These are phyloP conservation scores for Lactuca saligna DNA, from an alignment of 129 eudicot species.

Conservation along the genomic window DNA sequence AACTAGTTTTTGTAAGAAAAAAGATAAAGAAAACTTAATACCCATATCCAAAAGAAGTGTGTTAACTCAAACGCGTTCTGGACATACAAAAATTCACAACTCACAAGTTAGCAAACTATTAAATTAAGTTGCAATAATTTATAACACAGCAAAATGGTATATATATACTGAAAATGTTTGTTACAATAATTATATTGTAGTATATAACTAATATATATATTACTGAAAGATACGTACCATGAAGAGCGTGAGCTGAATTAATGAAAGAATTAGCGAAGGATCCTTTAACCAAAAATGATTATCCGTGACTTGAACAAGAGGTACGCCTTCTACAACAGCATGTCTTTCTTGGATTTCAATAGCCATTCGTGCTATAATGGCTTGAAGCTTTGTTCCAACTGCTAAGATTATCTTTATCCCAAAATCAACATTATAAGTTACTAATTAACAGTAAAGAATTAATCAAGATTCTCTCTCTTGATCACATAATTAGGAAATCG, in stretches of 20 bases:
- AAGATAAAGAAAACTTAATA: slow-evolving; percentile 18
- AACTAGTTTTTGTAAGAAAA: not conserved
- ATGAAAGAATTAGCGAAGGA: slow-evolving; percentile 32
- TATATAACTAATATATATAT: not conserved
- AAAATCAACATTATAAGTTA: slow-evolving; percentile 18
- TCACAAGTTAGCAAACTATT: slow-evolving; percentile 15
- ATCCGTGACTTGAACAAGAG: slow-evolving; percentile 42
- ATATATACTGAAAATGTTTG: not conserved
- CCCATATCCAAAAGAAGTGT: slow-evolving; percentile 89
- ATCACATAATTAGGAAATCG: not conserved
- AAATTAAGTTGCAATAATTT: slow-evolving; percentile 4
- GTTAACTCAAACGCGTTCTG: slow-evolving; percentile 99
- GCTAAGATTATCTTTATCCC: slow-evolving; percentile 65
- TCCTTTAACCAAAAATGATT: slow-evolving; percentile 41
- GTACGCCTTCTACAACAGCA: slow-evolving; percentile 40
- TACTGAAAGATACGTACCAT: slow-evolving; percentile 23
- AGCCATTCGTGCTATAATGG: slow-evolving; percentile 81
- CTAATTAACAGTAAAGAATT: slow-evolving; percentile 13
- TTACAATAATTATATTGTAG: not conserved
- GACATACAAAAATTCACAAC: slow-evolving; percentile 20
- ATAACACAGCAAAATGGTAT: not conserved
- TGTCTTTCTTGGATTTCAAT: slow-evolving; percentile 41
- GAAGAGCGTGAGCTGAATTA: slow-evolving; percentile 43
- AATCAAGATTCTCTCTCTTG: not conserved
- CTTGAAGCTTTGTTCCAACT: slow-evolving; percentile 92